A percentile compares a stretch with the other conserved stretches of the same genome.
Evolutionary conservation across 495 filamentous ascomycete species (phyloP).

Genomic region (Penicillium cosmopolitanum): DNA sequence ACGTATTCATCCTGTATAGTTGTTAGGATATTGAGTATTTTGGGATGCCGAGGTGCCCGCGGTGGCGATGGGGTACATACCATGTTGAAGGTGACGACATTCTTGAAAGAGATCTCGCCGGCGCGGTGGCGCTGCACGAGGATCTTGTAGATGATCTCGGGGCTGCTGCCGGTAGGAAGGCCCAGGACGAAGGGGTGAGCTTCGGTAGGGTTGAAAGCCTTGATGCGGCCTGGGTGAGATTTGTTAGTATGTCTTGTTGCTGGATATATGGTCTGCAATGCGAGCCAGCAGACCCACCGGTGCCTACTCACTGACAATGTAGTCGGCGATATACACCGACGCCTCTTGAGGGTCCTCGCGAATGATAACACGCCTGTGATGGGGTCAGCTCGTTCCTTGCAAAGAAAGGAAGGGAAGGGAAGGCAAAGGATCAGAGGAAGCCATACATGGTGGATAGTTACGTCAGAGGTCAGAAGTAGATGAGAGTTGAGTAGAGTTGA

Average conservation of each 20-base stretch:
- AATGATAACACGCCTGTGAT: conserved; percentile 80
- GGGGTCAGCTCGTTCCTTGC: conserved; percentile 22
- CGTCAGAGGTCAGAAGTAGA: conserved; percentile 20
- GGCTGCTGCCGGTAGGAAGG: conserved; percentile 80
- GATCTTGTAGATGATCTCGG: conserved; percentile 75
- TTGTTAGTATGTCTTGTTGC: conserved; percentile 8
- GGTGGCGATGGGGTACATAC: conserved; percentile 42
- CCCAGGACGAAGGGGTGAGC: conserved; percentile 79
- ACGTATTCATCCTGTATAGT: conserved; percentile 77
- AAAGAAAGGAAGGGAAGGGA: neutral
- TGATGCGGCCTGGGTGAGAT: conserved; percentile 59
- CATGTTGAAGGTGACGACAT: conserved; percentile 94
- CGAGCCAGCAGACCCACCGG: neutral
- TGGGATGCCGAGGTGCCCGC: neutral
- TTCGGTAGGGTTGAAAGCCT: conserved; percentile 69
- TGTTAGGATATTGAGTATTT: neutral
- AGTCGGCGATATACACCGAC: conserved; percentile 77
- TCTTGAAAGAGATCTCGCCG: conserved; percentile 79
- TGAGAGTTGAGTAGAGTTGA: neutral
- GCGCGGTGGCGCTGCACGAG: conserved; percentile 76
- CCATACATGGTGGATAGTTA: conserved; percentile 37
- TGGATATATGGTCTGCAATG: neutral
- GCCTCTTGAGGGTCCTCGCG: conserved; percentile 66
- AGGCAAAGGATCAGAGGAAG: neutral
- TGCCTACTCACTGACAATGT: conserved; percentile 68